Conservation (phyloP, 2,329 filamentous ascomycete genomes). For the Macroventuria anomochaeta region DNA sequence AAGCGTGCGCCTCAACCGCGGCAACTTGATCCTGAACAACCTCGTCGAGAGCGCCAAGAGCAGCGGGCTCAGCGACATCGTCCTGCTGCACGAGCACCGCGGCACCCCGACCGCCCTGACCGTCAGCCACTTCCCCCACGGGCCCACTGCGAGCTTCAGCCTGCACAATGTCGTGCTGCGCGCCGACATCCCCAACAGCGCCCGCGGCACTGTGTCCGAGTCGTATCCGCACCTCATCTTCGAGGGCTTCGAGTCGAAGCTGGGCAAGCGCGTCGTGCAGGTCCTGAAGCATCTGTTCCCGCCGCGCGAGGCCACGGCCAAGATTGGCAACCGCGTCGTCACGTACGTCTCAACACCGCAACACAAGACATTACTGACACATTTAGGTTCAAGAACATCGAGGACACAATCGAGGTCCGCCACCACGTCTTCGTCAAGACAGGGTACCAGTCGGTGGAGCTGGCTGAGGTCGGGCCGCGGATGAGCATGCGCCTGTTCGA, state of each 20-base stretch:
- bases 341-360: constrained; percentile 52
- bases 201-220: constrained; percentile 87
- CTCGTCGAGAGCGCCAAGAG: constrained; percentile 82
- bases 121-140: constrained; percentile 85
- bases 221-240: constrained; percentile 95
- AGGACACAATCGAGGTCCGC: constrained; percentile 85
- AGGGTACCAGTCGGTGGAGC: constrained; percentile 77
- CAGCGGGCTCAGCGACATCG: constrained; percentile 80
- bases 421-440: constrained; percentile 96
- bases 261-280: constrained; percentile 84
- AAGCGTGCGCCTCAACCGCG: constrained; percentile 85
- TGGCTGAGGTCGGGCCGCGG: constrained; percentile 66
- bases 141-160: constrained; percentile 85
- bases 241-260: constrained; percentile 82
- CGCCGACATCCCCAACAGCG: constrained; percentile 88
- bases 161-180: constrained; percentile 92
- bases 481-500: constrained; percentile 99
- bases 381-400: constrained; percentile 73
- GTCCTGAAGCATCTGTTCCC: constrained; percentile 95
- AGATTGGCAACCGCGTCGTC: constrained; percentile 86
- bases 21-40: constrained; percentile 86
- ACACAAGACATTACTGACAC: not conserved
- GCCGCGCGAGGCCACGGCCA: constrained; percentile 78
- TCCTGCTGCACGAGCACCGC: constrained; percentile 80
- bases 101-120: constrained; percentile 91